A percentile compares a stretch with the other conserved stretches of the same genome.
Evolutionary conservation across 2,329 filamentous ascomycete species (phyloP).

Genomic region (Aspergillus sp.): DNA sequence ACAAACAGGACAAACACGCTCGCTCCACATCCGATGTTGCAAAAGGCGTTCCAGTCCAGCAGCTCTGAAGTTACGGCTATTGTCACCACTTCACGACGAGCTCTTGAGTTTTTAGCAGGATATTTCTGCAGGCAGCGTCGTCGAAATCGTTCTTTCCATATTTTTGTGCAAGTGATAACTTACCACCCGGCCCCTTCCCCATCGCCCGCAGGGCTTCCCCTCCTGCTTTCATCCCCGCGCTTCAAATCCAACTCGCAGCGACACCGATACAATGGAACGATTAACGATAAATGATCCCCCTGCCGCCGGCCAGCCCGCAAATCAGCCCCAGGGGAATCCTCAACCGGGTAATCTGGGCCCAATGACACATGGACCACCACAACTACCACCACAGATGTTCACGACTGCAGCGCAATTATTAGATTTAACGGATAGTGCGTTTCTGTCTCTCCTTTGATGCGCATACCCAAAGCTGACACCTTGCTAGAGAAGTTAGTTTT

Average conservation of each 20-base stretch:
- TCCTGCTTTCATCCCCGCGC: conserved; percentile 4
- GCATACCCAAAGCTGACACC: not conserved
- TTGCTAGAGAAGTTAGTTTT: conserved; percentile 89
- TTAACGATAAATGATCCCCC: conserved; percentile 36
- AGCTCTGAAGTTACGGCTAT: not conserved
- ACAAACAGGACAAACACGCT: conserved; percentile 19
- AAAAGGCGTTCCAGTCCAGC: conserved; percentile 7
- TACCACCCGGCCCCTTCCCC: too few species aligned
- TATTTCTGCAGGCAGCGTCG: conserved; percentile 4
- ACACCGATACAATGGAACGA: conserved; percentile 34
- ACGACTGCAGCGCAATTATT: conserved; percentile 94
- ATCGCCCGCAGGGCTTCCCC: not conserved
- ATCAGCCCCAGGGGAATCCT: conserved; percentile 28
- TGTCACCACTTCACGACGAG: not conserved
- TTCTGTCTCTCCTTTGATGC: not conserved
- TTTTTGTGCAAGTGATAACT: not conserved
- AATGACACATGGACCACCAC: conserved; percentile 43
- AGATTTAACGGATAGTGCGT: conserved; percentile 94
- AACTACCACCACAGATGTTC: conserved; percentile 83
- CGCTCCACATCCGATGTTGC: conserved; percentile 12
- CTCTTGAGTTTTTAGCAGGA: not conserved
- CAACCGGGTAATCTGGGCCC: conserved; percentile 28
- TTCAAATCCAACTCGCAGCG: conserved; percentile 13
- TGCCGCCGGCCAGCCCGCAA: conserved; percentile 27
- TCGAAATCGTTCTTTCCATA: not conserved